Evolutionary conservation across 2,329 filamentous ascomycete genomes (phyloP), one percentile per base, ranked within the genome.

Genomic region (Zymoseptoria ardabiliae): DNA sequence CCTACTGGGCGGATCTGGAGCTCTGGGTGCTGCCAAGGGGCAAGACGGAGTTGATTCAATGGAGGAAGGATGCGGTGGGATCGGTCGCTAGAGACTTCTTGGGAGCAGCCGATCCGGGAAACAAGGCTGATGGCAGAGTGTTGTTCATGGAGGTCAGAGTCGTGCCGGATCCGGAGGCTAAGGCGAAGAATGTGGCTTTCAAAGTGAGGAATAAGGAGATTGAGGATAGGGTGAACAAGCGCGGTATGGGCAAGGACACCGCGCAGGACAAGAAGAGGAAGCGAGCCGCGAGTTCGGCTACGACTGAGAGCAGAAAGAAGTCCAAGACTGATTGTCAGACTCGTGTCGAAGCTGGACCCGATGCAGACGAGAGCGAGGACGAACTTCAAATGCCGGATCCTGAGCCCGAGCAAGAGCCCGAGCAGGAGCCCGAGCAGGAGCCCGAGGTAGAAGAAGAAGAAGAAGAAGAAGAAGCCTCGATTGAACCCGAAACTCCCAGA

Each of bases 141-240:
- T 13, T 56, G 22, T 56, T 48, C 41, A 56, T 56, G n/a, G 54
- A 56, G 48, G 54, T 56, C 20, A 41, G 54, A n/a, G 30, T 56
- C 25, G 54, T 56, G 10, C 21, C 49, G 19, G 54, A 56, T 56
- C 20, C 41, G 25, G 54, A 56, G 49, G 54, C 45, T 9, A 11
- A 56, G 41, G 30, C 30, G 41, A 56, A 56, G 45, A 19, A 56
- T 30, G 21, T 19, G 5, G 22, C 10, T 7, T 19, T 13, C 35
- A 45, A 45, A 13, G 35, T 13, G 35, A 45, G 13, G 11, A 7
- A 2, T 5, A 17, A 45, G 11, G 17, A 17, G 35, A 45, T 45
- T n/a, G 13, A 45, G 35, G 35, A n/a, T 4, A 17, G 13, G 35
- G 13, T 17, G 35, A 45, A 45, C 10, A 45, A 45, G 35, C 2